phyloP scores from a whole-genome alignment of 495 filamentous ascomycete species.

The Mytilinidion resinicola region DNA sequence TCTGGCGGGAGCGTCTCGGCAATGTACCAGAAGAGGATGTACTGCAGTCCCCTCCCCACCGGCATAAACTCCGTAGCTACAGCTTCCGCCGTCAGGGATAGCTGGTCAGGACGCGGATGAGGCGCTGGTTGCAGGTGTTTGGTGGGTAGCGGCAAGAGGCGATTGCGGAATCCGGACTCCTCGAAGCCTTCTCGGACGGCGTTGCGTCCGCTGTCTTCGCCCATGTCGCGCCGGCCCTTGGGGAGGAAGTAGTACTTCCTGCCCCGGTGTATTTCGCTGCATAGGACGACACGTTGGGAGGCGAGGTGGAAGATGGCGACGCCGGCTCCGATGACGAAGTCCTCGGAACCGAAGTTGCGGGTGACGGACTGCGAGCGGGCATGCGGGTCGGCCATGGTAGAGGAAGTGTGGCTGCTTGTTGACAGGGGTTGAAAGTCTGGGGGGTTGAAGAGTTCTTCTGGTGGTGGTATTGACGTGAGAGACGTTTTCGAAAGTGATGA shows the following conservation, averaged over 20 bases:
- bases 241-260: conserved; percentile 44
- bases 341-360: conserved; percentile 15
- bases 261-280: conserved; percentile 32
- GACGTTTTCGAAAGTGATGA: no score
- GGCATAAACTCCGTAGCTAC: conserved; percentile 42
- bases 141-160: conserved; percentile 41
- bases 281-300: conserved; percentile 40
- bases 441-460: no score
- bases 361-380: background rate
- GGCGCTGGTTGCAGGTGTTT: conserved; percentile 39
- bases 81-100: conserved; percentile 36
- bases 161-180: conserved; percentile 47
- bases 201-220: conserved; percentile 35
- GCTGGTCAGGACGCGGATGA: conserved; percentile 15
- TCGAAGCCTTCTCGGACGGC: conserved; percentile 47
- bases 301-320: conserved; percentile 47
- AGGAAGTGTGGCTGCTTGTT: no score
- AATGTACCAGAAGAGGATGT: conserved; percentile 46
- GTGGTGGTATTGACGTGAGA: no score
- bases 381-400: no score
- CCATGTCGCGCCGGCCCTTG: conserved; percentile 43
- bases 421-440: no score
- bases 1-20: conserved; percentile 45
- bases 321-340: conserved; percentile 25
- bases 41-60: conserved; percentile 32